These are phyloP conservation scores for Salvia splendens DNA, from an alignment of 257 asterid species.

Conservation along the genomic window DNA sequence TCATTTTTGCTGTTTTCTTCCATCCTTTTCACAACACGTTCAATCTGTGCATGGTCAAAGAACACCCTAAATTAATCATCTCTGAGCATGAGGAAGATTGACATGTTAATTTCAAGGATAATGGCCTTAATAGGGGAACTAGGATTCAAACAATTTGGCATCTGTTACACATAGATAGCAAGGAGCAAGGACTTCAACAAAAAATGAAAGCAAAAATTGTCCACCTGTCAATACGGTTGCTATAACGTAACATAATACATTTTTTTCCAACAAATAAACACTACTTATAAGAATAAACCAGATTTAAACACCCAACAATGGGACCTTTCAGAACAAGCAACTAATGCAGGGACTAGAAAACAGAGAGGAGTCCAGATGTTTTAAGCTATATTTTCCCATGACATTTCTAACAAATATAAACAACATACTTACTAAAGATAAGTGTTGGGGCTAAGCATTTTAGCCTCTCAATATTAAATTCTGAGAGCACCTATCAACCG, in stretches of 20 bases:
- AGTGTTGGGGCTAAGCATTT: no score
- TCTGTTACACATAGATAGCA: neutral
- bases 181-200: constrained; percentile 10
- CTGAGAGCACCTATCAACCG: no score
- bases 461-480: no score
- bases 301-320: constrained; percentile 10
- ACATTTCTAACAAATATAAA: no score
- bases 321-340: neutral
- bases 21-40: constrained; percentile 60
- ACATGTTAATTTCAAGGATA: constrained; percentile 12
- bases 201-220: neutral
- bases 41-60: constrained; percentile 57
- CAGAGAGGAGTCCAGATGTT: neutral
- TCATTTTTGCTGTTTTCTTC: constrained; percentile 58
- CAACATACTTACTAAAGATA: no score
- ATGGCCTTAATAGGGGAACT: neutral
- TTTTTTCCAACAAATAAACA: neutral
- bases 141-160: neutral
- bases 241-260: neutral
- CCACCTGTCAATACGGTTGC: neutral
- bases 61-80: constrained; percentile 16
- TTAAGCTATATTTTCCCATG: neutral
- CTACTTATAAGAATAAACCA: constrained; percentile 2
- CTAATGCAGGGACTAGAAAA: constrained; percentile 3
- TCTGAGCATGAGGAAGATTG: neutral